A percentile compares a stretch with the other conserved stretches of the same genome.
phyloP scores from a whole-genome alignment of 2,329 filamentous ascomycete genomes.

The Domatiomyces globalis region DNA sequence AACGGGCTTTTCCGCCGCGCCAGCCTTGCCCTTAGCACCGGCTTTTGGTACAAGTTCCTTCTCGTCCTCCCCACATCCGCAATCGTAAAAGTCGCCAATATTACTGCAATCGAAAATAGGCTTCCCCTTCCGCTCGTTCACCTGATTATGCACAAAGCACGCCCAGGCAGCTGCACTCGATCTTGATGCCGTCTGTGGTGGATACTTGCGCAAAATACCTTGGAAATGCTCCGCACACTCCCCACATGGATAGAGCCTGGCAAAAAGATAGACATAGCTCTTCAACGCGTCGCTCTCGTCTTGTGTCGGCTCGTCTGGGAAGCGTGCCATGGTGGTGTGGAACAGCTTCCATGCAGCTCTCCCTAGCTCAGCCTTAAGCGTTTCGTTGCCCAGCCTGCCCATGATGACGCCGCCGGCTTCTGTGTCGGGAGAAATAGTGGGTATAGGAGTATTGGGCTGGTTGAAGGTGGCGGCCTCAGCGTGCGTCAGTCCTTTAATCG shows the following conservation, averaged over 20 bases:
- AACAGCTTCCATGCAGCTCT: conserved; percentile 53
- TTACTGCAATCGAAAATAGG: conserved; percentile 49
- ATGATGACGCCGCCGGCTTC: conserved; percentile 29
- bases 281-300: conserved; percentile 47
- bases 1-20: conserved; percentile 10
- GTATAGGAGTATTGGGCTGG: background rate
- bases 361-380: conserved; percentile 46
- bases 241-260: conserved; percentile 51
- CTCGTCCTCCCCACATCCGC: conserved; percentile 47
- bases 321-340: conserved; percentile 53
- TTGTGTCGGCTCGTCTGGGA: conserved; percentile 46
- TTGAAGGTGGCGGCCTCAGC: conserved; percentile 1
- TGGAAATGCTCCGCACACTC: conserved; percentile 53
- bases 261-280: conserved; percentile 49
- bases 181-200: conserved; percentile 49
- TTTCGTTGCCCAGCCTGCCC: conserved; percentile 35
- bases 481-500: conserved; percentile 7
- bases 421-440: background rate
- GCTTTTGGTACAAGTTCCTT: conserved; percentile 19
- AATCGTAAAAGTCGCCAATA: conserved; percentile 54
- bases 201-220: conserved; percentile 45
- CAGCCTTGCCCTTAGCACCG: conserved; percentile 9
- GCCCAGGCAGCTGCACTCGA: conserved; percentile 51
- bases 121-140: conserved; percentile 49
- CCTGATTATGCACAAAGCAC: conserved; percentile 53